A percentile compares a stretch with the other conserved stretches of the same genome.
These are phyloP conservation scores for Aspergillus funiculosus DNA, from an alignment of 495 filamentous ascomycete species.

Conservation along the genomic window DNA sequence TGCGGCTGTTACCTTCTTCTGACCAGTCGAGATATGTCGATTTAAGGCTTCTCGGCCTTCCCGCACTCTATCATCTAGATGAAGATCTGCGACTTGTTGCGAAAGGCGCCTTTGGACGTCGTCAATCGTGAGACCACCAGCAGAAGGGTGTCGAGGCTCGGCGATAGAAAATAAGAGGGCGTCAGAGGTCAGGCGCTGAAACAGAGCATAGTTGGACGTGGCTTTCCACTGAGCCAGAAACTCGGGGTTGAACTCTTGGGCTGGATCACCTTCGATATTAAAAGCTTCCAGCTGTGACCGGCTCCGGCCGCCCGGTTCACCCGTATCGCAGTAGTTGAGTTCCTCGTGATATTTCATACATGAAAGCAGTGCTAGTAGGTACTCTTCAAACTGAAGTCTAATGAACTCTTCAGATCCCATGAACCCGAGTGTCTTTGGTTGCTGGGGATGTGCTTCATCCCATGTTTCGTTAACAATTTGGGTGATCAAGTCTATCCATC, in stretches of 20 bases:
- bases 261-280: constrained; percentile 74
- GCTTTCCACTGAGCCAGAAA: constrained; percentile 69
- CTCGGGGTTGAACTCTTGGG: constrained; percentile 70
- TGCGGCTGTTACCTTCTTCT: constrained; percentile 74
- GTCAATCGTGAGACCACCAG: constrained; percentile 90
- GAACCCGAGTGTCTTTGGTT: constrained; percentile 90
- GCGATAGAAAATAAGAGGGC: constrained; percentile 89
- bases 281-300: constrained; percentile 34
- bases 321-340: constrained; percentile 37
- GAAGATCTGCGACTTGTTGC: constrained; percentile 81
- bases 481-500: constrained; percentile 95
- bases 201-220: constrained; percentile 86
- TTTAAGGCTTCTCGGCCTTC: constrained; percentile 71
- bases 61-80: constrained; percentile 78
- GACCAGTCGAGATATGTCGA: constrained; percentile 72
- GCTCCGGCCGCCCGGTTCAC: constrained; percentile 27
- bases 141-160: constrained; percentile 86
- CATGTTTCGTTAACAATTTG: constrained; percentile 93
- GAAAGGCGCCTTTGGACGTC: constrained; percentile 87
- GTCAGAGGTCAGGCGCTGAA: constrained; percentile 68
- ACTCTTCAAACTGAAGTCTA: constrained; percentile 95
- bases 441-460: constrained; percentile 83
- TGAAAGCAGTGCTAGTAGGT: constrained; percentile 82
- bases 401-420: constrained; percentile 98
- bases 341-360: constrained; percentile 85